These are phyloP conservation scores for Vanilla planifolia DNA, from an alignment of 106 monocot genomes.

Conservation along the genomic window DNA sequence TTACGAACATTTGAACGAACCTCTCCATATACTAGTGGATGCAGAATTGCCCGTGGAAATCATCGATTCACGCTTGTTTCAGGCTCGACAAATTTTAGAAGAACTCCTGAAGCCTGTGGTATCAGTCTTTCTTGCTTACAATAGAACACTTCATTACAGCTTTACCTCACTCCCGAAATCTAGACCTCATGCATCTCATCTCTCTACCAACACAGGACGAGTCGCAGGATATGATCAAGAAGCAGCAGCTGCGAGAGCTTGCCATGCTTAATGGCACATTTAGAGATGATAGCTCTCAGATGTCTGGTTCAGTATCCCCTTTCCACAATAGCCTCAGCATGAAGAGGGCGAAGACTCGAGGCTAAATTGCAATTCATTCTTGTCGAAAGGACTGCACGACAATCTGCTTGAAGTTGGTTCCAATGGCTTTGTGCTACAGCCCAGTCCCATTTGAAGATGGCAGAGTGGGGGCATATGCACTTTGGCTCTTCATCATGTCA, in stretches of 20 bases:
- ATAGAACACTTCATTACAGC: no score
- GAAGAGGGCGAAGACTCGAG: constrained; percentile 94
- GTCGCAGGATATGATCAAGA: constrained; percentile 88
- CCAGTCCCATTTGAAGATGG: no score
- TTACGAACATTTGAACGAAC: constrained; percentile 89
- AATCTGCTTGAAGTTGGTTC: no score
- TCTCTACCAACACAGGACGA: constrained; percentile 52
- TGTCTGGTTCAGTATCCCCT: constrained; percentile 79
- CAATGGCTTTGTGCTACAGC: no score
- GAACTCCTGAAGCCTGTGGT: constrained; percentile 95
- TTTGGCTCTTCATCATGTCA: no score
- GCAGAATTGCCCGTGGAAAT: constrained; percentile 84
- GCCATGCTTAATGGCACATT: constrained; percentile 88
- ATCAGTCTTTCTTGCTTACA: background rate
- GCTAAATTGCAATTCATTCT: no score
- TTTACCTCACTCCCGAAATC: no score
- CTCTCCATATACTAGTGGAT: constrained; percentile 87
- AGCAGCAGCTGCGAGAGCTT: constrained; percentile 94
- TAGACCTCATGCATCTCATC: no score
- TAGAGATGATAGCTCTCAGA: constrained; percentile 67
- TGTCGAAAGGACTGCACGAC: no score
- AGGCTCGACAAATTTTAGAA: constrained; percentile 83
- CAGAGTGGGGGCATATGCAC: no score
- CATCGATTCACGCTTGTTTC: constrained; percentile 63
- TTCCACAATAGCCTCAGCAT: constrained; percentile 72